Percentiles rank a stretch among this genome's conserved stretches.
These are phyloP conservation scores for Artemisia annua DNA, from an alignment of 129 eudicot genomes.

Conservation along the genomic window DNA sequence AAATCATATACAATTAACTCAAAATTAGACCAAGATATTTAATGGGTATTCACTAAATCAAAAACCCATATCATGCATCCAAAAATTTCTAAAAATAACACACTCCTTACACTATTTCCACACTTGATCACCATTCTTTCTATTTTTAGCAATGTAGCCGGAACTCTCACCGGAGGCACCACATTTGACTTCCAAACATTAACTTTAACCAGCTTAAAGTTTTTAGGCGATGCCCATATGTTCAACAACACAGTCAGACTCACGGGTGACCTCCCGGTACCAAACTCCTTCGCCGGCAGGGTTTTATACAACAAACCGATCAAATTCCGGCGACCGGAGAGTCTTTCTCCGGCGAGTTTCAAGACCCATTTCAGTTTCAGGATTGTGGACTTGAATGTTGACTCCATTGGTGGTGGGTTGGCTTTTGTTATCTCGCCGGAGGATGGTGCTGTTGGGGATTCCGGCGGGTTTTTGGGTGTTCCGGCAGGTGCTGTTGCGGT, in stretches of 20 bases:
- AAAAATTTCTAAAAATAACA: slow-evolving; percentile 7
- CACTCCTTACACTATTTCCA: neutral
- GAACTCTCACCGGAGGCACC: slow-evolving; percentile 41
- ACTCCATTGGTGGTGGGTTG: slow-evolving; percentile 84
- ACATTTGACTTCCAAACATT: slow-evolving; percentile 72
- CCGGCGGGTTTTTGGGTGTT: slow-evolving; percentile 68
- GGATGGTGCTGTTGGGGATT: slow-evolving; percentile 51
- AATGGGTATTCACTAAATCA: too few species aligned
- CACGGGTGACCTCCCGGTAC: slow-evolving; percentile 80
- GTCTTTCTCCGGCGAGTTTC: slow-evolving; percentile 56
- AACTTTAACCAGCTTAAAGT: slow-evolving; percentile 62
- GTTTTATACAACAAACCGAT: slow-evolving; percentile 65
- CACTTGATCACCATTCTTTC: neutral
- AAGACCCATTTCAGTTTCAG: slow-evolving; percentile 64
- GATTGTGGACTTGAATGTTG: slow-evolving; percentile 58
- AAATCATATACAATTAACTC: too few species aligned
- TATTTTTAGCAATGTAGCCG: slow-evolving; percentile 35
- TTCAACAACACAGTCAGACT: slow-evolving; percentile 60
- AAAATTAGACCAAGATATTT: too few species aligned
- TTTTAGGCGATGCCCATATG: slow-evolving; percentile 83
- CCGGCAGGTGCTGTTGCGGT: slow-evolving; percentile 59
- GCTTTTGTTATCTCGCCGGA: slow-evolving; percentile 77
- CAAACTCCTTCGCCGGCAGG: slow-evolving; percentile 84
- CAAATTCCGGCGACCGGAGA: slow-evolving; percentile 53
- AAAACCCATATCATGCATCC: slow-evolving; percentile 11